phyloP scores from a whole-genome alignment of 1,139 yeast genomes.

The Saccharomyces uvarum region DNA sequence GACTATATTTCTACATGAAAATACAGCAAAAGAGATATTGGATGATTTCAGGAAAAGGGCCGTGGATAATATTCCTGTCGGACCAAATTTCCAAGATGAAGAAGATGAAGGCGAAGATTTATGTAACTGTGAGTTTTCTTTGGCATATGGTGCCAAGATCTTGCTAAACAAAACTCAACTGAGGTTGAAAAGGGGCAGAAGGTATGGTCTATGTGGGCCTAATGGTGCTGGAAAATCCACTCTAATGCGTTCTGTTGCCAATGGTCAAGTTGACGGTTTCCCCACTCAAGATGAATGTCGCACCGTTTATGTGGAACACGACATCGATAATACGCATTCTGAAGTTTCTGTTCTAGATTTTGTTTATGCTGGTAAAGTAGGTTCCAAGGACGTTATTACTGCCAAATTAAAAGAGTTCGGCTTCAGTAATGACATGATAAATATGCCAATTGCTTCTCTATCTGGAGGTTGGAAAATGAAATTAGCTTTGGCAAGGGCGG shows the following conservation, averaged over 20 bases:
- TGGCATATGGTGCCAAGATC: slow-evolving; percentile 99
- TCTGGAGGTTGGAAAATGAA: slow-evolving; percentile 99
- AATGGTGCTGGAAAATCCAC: slow-evolving; percentile 99
- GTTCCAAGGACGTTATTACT: slow-evolving; percentile 55
- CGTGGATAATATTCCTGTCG: slow-evolving; percentile 93
- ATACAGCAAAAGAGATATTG: slow-evolving; percentile 78
- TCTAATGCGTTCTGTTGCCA: slow-evolving; percentile 95
- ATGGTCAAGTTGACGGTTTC: slow-evolving; percentile 98
- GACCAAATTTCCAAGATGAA: slow-evolving; percentile 93
- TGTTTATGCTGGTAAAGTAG: slow-evolving; percentile 73
- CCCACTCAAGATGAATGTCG: slow-evolving; percentile 93
- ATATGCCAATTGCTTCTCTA: slow-evolving; percentile 80
- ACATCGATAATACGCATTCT: slow-evolving; percentile 90
- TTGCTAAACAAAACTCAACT: slow-evolving; percentile 97
- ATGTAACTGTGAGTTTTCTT: slow-evolving; percentile 99
- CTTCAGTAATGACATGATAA: slow-evolving; percentile 78
- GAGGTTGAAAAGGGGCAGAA: slow-evolving; percentile 97
- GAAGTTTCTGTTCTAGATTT: slow-evolving; percentile 81
- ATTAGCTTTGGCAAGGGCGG: slow-evolving; percentile 95
- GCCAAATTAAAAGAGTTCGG: slow-evolving; percentile 71
- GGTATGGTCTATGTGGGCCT: slow-evolving; percentile 97
- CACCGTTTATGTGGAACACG: slow-evolving; percentile 97
- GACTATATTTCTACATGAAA: slow-evolving; percentile 88
- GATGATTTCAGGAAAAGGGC: slow-evolving; percentile 93
- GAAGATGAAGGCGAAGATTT: slow-evolving; percentile 99